Conservation (phyloP, 345 rosid genomes). For the Eutrema yunnanense region DNA sequence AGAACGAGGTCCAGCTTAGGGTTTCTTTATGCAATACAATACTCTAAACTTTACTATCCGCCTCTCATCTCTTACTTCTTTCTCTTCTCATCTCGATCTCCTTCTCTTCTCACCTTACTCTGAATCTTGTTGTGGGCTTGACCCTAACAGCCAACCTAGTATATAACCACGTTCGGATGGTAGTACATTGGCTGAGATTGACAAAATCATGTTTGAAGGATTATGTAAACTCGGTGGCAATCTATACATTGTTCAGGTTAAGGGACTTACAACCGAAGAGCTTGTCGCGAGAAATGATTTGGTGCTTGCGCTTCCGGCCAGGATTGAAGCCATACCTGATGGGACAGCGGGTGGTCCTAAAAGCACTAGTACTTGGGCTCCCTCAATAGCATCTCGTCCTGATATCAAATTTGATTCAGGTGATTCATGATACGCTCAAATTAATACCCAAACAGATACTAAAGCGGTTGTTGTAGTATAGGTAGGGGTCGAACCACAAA, state of each 20-base stretch:
- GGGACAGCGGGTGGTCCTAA: constrained; percentile 83
- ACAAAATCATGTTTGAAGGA: not conserved
- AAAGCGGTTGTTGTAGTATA: too few species aligned
- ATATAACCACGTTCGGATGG: not conserved
- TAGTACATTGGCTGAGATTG: not conserved
- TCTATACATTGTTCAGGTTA: constrained; percentile 43
- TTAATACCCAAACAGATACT: too few species aligned
- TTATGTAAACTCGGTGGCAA: not conserved
- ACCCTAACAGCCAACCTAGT: not conserved
- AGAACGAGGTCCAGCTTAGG: too few species aligned
- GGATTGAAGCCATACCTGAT: constrained; percentile 93
- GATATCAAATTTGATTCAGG: constrained; percentile 97
- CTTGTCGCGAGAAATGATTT: constrained; percentile 81
- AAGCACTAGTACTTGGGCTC: constrained; percentile 65
- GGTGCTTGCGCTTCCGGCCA: constrained; percentile 84
- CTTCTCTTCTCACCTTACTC: too few species aligned
- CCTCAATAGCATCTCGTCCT: constrained; percentile 67
- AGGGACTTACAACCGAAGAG: constrained; percentile 90
- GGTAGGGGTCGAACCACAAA: too few species aligned
- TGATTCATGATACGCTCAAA: too few species aligned
- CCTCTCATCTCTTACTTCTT: too few species aligned
- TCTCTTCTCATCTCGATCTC: too few species aligned
- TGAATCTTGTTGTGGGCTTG: too few species aligned
- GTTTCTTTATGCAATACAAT: too few species aligned
- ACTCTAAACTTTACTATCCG: too few species aligned